Base-by-base conservation (phyloP, 306 rosid species). In the Potentilla sterilis region DNA sequence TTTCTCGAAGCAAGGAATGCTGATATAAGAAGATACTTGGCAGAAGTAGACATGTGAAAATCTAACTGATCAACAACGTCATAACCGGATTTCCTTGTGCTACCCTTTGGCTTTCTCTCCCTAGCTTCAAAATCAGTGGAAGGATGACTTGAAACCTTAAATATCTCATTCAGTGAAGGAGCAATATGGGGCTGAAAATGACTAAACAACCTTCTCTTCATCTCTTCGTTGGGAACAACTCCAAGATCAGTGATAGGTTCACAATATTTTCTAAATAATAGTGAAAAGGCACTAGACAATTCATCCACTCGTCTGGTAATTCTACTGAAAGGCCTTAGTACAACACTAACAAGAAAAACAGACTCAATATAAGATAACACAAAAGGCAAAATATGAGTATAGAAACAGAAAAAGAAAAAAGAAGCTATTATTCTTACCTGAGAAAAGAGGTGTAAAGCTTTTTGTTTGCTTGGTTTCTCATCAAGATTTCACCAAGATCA, bases 1-100 rank as follows among this genome's bases (percentile, higher is more conserved):
- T 95, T 95, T 92, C 97, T 80, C 75, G 98, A 94, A 79, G 98
- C 97, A 83, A 94, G 95, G 78, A 87, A 94, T 61, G 96, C 97
- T n/a, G 98, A 92, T 77, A 95, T 83, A 81, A 95, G 90, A 76
- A 90, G 99, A 85, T 92, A 92, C 77, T 92, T 95, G 58, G 97
- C 96, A 66, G 93, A 89, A 80, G 93, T 88, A 54, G 92, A 87
- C 97, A 95, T 86, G 75, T 92, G 96, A 79, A 95, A 88, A 70
- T 86, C 97, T 64, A 89, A 78, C 67, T 87, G 82, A n/a, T 78
- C 84, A n/a, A 69, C 73, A 83, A 73, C 90, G 74, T 86, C 89
- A 64, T 44, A 67, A 32, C 62, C 88, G 19, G 59, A 85, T 82
- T 87, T 85, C 80, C 64, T 84, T 69, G 48, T 51, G 74, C 79